Evolutionary conservation across 1,284 basidiomycete genomes (phyloP).

Genomic region (Moniliella sp.): DNA sequence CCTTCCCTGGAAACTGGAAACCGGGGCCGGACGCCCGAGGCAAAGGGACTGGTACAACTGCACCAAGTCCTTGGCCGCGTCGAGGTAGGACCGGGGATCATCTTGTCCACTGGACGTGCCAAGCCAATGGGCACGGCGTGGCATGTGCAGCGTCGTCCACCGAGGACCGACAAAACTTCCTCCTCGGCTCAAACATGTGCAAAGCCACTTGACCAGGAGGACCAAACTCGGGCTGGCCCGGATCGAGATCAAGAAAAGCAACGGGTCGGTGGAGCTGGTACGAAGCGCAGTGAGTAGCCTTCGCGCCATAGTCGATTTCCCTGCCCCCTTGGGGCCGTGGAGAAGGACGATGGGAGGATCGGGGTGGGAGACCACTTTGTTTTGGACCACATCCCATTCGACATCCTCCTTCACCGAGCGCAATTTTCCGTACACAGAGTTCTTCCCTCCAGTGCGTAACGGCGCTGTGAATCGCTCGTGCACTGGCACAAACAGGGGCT

Average conservation of each 20-base stretch:
- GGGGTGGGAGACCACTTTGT: no score
- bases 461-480: no score
- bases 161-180: no score
- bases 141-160: conserved; percentile 40
- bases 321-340: conserved; percentile 62
- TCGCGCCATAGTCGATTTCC: conserved; percentile 69
- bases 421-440: no score
- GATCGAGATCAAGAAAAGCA: conserved; percentile 72
- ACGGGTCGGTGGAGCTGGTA: conserved; percentile 43
- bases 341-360: conserved; percentile 47
- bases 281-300: conserved; percentile 40
- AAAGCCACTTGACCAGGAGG: conserved; percentile 65
- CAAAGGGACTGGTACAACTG: conserved; percentile 39
- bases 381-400: no score
- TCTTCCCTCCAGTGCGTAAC: no score
- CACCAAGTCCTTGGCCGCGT: conserved; percentile 48
- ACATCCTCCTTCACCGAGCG: no score
- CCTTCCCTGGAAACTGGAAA: no score
- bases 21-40: conserved; percentile 3
- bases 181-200: conserved; percentile 43
- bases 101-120: conserved; percentile 58
- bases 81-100: conserved; percentile 57
- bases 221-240: conserved; percentile 82
- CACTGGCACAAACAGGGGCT: no score
- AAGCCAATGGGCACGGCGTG: conserved; percentile 55